Percentiles rank a stretch among this genome's conserved stretches.
Conservation (phyloP, 2,329 filamentous ascomycete species). For the Fusarium begoniae region DNA sequence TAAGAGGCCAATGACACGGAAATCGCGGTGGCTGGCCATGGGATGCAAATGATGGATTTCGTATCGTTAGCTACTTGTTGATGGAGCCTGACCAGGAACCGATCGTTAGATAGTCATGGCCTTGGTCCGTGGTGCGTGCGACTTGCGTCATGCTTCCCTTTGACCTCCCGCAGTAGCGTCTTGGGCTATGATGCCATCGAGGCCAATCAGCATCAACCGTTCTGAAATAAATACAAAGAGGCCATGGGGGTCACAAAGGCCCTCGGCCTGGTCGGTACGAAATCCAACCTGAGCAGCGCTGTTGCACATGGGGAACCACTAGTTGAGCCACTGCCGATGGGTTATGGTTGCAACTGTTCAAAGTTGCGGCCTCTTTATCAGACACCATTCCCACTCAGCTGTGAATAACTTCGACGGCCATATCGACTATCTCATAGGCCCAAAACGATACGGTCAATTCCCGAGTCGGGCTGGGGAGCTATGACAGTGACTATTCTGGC, state of each 20-base stretch:
- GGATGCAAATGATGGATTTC: constrained; percentile 19
- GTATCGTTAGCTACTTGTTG: constrained; percentile 2
- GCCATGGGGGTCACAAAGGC: not conserved
- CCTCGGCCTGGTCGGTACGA: constrained; percentile 19
- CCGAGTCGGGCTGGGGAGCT: constrained; percentile 7
- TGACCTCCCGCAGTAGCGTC: constrained; percentile 19
- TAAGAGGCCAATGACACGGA: constrained; percentile 10
- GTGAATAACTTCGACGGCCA: not conserved
- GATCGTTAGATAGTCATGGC: constrained; percentile 3
- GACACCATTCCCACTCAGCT: not conserved
- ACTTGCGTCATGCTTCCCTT: constrained; percentile 23
- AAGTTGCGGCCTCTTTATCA: not conserved
- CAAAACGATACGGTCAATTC: not conserved
- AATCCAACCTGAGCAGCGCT: constrained; percentile 23
- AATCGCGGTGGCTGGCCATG: constrained; percentile 14
- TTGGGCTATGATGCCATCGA: constrained; percentile 1
- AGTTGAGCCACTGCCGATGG: constrained; percentile 22
- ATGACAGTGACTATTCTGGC: not conserved
- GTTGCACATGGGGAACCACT: constrained; percentile 19
- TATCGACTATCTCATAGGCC: not conserved
- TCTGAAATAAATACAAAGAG: constrained; percentile 4
- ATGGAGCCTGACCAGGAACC: constrained; percentile 21
- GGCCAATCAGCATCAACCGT: constrained; percentile 10
- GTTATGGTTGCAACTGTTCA: constrained; percentile 5
- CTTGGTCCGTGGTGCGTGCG: constrained; percentile 20